Evolutionary conservation across 202 grass and related monocot species (phyloP).

Genomic region (Musa balbisiana): DNA sequence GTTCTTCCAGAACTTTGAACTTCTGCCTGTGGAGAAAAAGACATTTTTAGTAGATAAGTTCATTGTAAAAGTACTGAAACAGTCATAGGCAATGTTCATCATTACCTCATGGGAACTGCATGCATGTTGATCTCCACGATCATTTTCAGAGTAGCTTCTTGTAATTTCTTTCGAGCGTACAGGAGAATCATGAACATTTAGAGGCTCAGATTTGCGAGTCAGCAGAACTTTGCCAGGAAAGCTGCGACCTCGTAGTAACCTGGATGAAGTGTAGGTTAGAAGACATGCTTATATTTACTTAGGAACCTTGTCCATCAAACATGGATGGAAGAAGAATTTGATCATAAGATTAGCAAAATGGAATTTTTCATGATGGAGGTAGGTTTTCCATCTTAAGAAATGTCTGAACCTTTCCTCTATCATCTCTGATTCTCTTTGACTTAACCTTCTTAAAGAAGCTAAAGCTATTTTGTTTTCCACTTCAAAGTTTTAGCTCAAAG

Average conservation of each 20-base stretch:
- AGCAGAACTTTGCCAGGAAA: constrained; percentile 90
- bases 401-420: too few species aligned
- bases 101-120: constrained; percentile 54
- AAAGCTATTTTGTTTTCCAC: too few species aligned
- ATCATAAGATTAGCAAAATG: too few species aligned
- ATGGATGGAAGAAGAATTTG: background rate
- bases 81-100: background rate
- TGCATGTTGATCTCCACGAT: constrained; percentile 39
- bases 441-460: too few species aligned
- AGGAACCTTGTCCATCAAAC: background rate
- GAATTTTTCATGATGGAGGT: too few species aligned
- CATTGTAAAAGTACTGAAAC: background rate
- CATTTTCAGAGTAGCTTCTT: constrained; percentile 41
- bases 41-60: background rate
- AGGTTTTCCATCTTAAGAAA: background rate
- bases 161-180: constrained; percentile 33
- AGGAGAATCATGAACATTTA: constrained; percentile 36
- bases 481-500: too few species aligned
- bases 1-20: constrained; percentile 34
- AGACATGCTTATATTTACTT: background rate
- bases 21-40: constrained; percentile 36
- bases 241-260: constrained; percentile 85
- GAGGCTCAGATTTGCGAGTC: constrained; percentile 55
- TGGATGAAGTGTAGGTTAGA: constrained; percentile 20
- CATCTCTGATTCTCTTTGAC: too few species aligned